Percentiles rank a stretch among this genome's conserved stretches.
These are phyloP conservation scores for Kuraishia hungarica DNA, from an alignment of 805 yeast genomes.

Conservation along the genomic window DNA sequence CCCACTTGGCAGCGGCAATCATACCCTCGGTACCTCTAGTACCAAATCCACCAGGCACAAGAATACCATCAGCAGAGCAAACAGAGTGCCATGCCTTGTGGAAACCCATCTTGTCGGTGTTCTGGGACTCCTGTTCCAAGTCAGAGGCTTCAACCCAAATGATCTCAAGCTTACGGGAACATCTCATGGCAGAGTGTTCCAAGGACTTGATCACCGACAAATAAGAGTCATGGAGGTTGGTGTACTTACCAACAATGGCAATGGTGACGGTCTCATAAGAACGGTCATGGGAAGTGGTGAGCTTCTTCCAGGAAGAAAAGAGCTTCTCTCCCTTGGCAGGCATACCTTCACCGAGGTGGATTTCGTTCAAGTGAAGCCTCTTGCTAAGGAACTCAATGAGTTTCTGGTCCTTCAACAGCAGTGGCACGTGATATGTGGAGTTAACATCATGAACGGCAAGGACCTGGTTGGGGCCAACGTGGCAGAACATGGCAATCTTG, in stretches of 20 bases:
- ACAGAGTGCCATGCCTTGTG: slow-evolving; percentile 94
- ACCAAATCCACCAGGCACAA: slow-evolving; percentile 99
- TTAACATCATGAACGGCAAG: slow-evolving; percentile 94
- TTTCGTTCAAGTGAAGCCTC: slow-evolving; percentile 53
- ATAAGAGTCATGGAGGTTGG: slow-evolving; percentile 90
- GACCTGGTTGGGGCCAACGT: slow-evolving; percentile 97
- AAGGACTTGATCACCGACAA: slow-evolving; percentile 90
- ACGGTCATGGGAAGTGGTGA: slow-evolving; percentile 75
- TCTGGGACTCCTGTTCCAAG: slow-evolving; percentile 67
- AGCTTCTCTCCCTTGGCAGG: slow-evolving; percentile 57
- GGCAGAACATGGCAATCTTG: slow-evolving; percentile 98
- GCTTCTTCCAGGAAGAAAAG: slow-evolving; percentile 67
- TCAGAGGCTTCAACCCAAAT: slow-evolving; percentile 95
- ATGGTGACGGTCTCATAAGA: slow-evolving; percentile 83
- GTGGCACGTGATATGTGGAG: slow-evolving; percentile 96
- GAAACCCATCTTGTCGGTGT: slow-evolving; percentile 60
- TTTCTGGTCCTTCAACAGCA: slow-evolving; percentile 79
- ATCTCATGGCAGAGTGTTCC: slow-evolving; percentile 91
- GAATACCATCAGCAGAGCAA: slow-evolving; percentile 90
- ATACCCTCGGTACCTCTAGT: slow-evolving; percentile 96
- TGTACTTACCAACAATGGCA: slow-evolving; percentile 96
- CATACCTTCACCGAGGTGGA: slow-evolving; percentile 40
- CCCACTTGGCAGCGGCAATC: slow-evolving; percentile 95
- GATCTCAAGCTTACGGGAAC: slow-evolving; percentile 76
- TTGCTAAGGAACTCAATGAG: slow-evolving; percentile 63